Conservation (phyloP, 1,284 basidiomycete species). For the Tilletia horrida region DNA sequence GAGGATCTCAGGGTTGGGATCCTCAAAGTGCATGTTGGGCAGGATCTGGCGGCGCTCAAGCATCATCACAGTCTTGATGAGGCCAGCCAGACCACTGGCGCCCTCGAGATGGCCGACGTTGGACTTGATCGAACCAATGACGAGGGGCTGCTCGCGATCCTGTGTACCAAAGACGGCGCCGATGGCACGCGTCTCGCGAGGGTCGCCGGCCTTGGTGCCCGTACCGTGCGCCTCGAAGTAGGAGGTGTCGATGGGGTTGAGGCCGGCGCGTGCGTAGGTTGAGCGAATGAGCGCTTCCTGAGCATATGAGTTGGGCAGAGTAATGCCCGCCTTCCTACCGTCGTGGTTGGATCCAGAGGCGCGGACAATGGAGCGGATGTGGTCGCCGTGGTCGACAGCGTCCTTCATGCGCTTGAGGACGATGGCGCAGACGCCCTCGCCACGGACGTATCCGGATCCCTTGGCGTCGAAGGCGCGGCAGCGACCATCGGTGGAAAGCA, state of each 20-base stretch:
- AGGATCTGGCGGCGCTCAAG: conserved; percentile 27
- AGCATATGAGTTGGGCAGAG: background rate
- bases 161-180: background rate
- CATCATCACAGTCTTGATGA: conserved; percentile 31
- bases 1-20: background rate
- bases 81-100: conserved; percentile 31
- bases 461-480: conserved; percentile 36
- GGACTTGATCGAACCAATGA: conserved; percentile 34
- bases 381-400: conserved; percentile 32
- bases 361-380: conserved; percentile 30
- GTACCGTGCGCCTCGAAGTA: conserved; percentile 40
- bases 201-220: conserved; percentile 37
- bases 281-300: background rate
- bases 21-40: conserved; percentile 17
- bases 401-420: conserved; percentile 34
- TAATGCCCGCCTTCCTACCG: conserved; percentile 31
- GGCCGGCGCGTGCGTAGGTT: background rate
- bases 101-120: conserved; percentile 39
- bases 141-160: conserved; percentile 19
- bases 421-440: conserved; percentile 34
- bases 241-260: conserved; percentile 26
- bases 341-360: conserved; percentile 37
- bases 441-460: conserved; percentile 33
- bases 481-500: conserved; percentile 20
- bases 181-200: conserved; percentile 35